Percentiles rank a stretch among this genome's conserved stretches.
These are phyloP conservation scores for Eucalyptus marginata DNA, from an alignment of 345 rosid genomes.

Conservation along the genomic window DNA sequence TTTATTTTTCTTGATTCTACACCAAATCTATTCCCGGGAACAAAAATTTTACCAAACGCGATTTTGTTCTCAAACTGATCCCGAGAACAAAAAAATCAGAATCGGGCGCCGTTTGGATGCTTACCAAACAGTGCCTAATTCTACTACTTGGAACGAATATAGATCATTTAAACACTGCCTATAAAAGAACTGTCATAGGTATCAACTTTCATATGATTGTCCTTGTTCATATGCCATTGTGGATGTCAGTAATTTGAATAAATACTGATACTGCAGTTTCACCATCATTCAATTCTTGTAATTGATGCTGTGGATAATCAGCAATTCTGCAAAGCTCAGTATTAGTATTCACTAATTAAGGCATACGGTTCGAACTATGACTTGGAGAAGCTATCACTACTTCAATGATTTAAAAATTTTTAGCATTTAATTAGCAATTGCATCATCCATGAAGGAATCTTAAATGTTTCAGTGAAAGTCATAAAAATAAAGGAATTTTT, in stretches of 20 bases:
- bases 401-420: neutral
- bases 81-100: too few species aligned
- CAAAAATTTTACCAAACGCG: too few species aligned
- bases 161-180: neutral
- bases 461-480: neutral
- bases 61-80: too few species aligned
- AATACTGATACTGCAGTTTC: neutral
- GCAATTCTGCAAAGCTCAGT: fast-evolving
- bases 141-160: neutral
- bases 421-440: neutral
- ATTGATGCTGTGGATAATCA: neutral
- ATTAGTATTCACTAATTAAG: neutral
- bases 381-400: neutral
- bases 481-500: fast-evolving
- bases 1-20: too few species aligned
- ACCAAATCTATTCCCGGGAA: too few species aligned
- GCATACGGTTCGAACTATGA: fast-evolving
- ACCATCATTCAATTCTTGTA: neutral
- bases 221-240: neutral
- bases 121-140: too few species aligned
- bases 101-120: too few species aligned
- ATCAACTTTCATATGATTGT: neutral
- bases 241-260: neutral
- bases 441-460: neutral
- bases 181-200: neutral